These are phyloP conservation scores for Agaricus subrufescens DNA, from an alignment of 768 basidiomycete species.

Conservation along the genomic window DNA sequence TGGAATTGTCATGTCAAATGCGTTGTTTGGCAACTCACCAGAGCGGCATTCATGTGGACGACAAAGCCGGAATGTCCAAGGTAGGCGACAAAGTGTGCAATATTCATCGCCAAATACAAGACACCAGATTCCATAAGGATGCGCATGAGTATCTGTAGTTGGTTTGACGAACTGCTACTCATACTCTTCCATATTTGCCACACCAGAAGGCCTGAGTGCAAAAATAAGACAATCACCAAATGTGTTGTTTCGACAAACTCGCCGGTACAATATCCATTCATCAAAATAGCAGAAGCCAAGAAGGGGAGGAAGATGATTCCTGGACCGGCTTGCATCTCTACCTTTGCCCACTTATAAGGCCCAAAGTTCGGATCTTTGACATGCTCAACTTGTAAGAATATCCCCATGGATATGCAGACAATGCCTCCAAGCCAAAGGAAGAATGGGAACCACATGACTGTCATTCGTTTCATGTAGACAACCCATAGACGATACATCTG, in stretches of 20 bases:
- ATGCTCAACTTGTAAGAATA: conserved; percentile 3
- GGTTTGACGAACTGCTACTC: background rate
- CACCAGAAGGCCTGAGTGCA: background rate
- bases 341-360: background rate
- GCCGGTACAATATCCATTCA: conserved; percentile 11
- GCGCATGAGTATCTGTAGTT: conserved; percentile 3
- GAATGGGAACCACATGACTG: conserved; percentile 1
- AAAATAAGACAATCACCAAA: background rate
- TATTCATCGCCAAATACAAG: background rate
- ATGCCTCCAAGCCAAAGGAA: conserved; percentile 8
- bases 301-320: conserved; percentile 10
- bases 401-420: conserved; percentile 1
- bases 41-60: background rate
- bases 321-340: conserved; percentile 8
- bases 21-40: background rate
- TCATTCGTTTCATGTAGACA: background rate
- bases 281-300: conserved; percentile 7
- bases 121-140: conserved; percentile 7
- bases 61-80: background rate
- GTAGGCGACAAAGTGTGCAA: conserved; percentile 1
- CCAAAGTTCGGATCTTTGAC: background rate
- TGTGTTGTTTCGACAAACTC: background rate
- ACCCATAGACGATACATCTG: conserved; percentile 12
- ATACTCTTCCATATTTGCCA: background rate
- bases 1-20: background rate